Evolutionary conservation across 225 moss, liverwort and hornwort genomes (phyloP), one percentile per base, ranked within the genome.

Genomic region (Lunularia cruciata): DNA sequence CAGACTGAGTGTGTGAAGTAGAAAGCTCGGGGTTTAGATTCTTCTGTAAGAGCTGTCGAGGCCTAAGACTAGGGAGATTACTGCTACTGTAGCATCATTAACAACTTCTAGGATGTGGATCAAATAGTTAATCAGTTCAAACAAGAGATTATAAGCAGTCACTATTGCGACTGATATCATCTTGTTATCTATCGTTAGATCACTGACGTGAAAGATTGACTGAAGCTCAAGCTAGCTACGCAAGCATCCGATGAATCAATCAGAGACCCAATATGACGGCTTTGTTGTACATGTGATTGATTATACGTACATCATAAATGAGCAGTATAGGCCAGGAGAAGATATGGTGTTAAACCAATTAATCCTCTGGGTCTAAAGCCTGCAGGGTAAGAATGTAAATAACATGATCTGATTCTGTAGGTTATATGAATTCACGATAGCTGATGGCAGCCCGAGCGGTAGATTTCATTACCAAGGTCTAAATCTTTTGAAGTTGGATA

Each of bases 401-500:
- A 5, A 19, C 12, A 32, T 31, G 25, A 15, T 32, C 15, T 57
- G 18, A 5, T 34, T 60, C 11, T 2, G 7, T 23, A 60, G 37
- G 7, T 38, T 37, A 59, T n/a, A 40, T 40, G 6, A 40, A 13
- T 6, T 13, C 8, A 6, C 13, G 40, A 25, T 27, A 40, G 63
- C 63, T 64, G 63, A 46, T 19, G 49, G 49, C 51, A 67, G 49
- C 20, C 36, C 36, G 67, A 67, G 67, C 49, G 49, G 34, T 13
- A 67, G 49, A 49, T 66, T 49, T 33, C 49, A 20, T 51, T 51
- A 67, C 67, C 35, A 67, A 52, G 67, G 22, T 8, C 67, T 67
- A 67, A 49, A 51, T 49, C 67, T 67, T 67, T 51, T 67, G 67
- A 14, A 67, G 67, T 67, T 67, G 49, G 49, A 67, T 36, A 51